Evolutionary conservation across 345 rosid species (phyloP).

Genomic region (Populus alba): DNA sequence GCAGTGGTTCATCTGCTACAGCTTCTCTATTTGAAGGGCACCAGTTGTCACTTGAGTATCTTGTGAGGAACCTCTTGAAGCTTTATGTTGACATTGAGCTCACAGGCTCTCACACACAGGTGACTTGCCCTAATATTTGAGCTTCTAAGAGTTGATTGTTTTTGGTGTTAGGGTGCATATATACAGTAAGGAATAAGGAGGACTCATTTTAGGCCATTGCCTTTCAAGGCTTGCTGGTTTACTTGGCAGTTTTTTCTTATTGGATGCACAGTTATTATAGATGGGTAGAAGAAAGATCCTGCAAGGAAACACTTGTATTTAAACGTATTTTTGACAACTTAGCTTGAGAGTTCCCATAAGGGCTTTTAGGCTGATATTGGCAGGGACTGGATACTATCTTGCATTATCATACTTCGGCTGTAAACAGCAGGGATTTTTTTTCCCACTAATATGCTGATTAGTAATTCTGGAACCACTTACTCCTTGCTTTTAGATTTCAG

Average conservation of each 20-base stretch:
- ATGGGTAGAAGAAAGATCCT: background rate
- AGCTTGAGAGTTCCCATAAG: background rate
- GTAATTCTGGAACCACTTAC: background rate
- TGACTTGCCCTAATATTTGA: conserved; percentile 23
- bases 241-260: no score
- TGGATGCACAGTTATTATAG: background rate
- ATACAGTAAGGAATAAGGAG: background rate
- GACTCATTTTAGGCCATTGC: background rate
- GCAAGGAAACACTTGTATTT: background rate
- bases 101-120: conserved; percentile 99
- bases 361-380: background rate
- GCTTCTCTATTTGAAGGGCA: conserved; percentile 89
- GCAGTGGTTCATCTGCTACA: conserved; percentile 83
- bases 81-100: conserved; percentile 99
- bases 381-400: background rate
- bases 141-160: conserved; percentile 3
- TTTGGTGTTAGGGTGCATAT: background rate
- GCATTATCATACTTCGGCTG: background rate
- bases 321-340: background rate
- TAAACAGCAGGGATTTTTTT: background rate
- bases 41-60: conserved; percentile 84
- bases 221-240: no score
- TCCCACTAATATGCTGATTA: background rate
- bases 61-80: conserved; percentile 96
- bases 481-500: background rate